Base-by-base conservation (phyloP, 2,329 filamentous ascomycete species). In the Fusarium chlamydosporum region DNA sequence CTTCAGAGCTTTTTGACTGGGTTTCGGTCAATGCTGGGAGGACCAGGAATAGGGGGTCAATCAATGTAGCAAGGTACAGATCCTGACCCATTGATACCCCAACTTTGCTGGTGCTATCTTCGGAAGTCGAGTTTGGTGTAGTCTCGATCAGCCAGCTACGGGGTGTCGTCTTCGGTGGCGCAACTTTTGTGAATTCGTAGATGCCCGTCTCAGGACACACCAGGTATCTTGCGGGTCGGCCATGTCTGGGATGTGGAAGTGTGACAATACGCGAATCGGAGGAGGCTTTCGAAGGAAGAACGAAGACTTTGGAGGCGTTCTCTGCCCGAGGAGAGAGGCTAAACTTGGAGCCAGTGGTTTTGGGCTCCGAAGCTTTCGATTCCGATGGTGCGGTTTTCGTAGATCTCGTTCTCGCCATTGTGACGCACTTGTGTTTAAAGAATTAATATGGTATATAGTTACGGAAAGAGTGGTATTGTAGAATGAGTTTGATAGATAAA, bases 1-100 rank as follows among this genome's bases (percentile, higher is more conserved):
- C 78, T 47, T 84, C 81, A 26, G 82, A 81, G 12, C 77, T 73
- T 45, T 82, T 82, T 13, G 75, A 54, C 52, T 78, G 77, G 34
- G 80, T 73, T 38, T 87, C 78, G 2, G 82, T 80, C 3, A 98
- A 84, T 6, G 89, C 86, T 1, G 95, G 92, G 2, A 98, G 82
- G 5, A 97, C 76, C 51, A 98, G 83, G 80, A 98, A 98, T 4
- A 97, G 76, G 7, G 92, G 86, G 77, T 99, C 96, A 56, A 97
- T 83, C 3, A 89, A 87, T 2, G 96, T 97, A 10, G 95, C 93
- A 61, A 98, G 80, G 73, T 92, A 91, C n/a, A 98, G 81, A 62
- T 94, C 89, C 34, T 93, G 89, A 42, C 84, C 85, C 73, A 89
- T 89, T 34, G 89, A 85, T 26, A 93, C 71, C 27, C 76, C 72